phyloP scores from a whole-genome alignment of 257 asterid genomes.

The Solanum peruvianum region DNA sequence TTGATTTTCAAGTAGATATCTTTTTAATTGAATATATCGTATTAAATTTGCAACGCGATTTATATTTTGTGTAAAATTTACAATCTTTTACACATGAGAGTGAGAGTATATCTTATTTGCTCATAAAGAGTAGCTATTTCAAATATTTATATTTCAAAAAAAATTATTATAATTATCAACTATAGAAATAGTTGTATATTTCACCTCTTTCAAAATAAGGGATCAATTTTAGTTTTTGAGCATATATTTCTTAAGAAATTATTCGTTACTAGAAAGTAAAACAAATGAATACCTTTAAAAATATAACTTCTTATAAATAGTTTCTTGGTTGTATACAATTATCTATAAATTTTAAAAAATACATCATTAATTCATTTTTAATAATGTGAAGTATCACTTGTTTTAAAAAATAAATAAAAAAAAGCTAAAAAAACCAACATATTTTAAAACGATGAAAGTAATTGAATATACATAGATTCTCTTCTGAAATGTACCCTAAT shows the following conservation, averaged over 20 bases:
- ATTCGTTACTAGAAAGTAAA: too few relatives aligned
- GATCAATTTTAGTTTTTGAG: background rate
- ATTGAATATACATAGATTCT: background rate
- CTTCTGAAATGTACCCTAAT: background rate
- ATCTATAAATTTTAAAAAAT: too few relatives aligned
- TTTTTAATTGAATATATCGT: accelerated
- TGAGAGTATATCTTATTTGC: background rate
- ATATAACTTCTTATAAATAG: too few relatives aligned
- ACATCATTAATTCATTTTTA: background rate
- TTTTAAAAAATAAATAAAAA: background rate
- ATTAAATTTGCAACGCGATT: background rate
- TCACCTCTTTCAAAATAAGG: background rate
- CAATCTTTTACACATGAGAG: background rate
- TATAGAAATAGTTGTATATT: background rate
- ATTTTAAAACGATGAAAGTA: background rate
- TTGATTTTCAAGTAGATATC: background rate
- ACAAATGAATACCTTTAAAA: too few relatives aligned
- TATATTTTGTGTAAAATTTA: background rate
- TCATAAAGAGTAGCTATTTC: too few relatives aligned
- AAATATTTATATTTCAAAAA: too few relatives aligned
- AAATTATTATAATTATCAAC: background rate
- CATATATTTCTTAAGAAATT: background rate
- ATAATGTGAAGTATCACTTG: background rate
- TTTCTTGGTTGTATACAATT: too few relatives aligned
- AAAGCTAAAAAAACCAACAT: background rate